Conservation (phyloP, 1,139 yeast genomes). For the Meyerozyma athensensis region DNA sequence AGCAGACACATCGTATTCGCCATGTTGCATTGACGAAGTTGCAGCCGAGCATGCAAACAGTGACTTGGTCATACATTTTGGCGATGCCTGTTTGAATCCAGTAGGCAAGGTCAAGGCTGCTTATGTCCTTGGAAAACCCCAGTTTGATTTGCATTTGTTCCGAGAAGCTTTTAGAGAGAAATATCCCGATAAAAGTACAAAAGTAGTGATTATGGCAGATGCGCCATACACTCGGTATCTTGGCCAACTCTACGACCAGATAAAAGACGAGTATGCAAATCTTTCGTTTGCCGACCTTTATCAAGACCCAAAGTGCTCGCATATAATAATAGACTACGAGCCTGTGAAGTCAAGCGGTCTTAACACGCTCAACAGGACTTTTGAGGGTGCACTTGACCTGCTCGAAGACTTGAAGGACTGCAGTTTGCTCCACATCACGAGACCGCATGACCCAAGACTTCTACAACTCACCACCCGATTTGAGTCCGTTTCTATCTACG, state of each 20-base stretch:
- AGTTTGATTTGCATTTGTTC: constrained; percentile 32
- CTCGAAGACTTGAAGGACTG: constrained; percentile 30
- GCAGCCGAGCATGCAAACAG: constrained; percentile 92
- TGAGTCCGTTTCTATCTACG: constrained; percentile 44
- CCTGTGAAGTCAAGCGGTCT: constrained; percentile 12
- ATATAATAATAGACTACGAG: constrained; percentile 40
- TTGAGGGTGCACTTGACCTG: constrained; percentile 13
- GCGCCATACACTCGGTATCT: constrained; percentile 52
- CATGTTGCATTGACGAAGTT: constrained; percentile 95
- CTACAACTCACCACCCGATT: constrained; percentile 73
- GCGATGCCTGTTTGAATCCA: constrained; percentile 88
- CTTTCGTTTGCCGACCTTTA: constrained; percentile 50
- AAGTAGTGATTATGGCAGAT: constrained; percentile 62
- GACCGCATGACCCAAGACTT: constrained; percentile 75
- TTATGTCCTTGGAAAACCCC: constrained; percentile 72
- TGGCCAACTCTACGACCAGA: constrained; percentile 22
- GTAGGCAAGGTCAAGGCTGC: constrained; percentile 67
- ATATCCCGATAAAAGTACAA: constrained; percentile 30
- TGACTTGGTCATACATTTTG: constrained; percentile 86
- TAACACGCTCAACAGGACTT: constrained; percentile 22
- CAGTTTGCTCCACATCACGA: constrained; percentile 62
- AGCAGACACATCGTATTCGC: constrained; percentile 93
- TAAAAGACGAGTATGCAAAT: constrained; percentile 36
- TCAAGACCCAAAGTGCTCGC: constrained; percentile 21
- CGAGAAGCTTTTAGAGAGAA: constrained; percentile 31